These are phyloP conservation scores for Fistulifera solaris DNA, from an alignment of 108 stramenopile genomes.

Conservation along the genomic window DNA sequence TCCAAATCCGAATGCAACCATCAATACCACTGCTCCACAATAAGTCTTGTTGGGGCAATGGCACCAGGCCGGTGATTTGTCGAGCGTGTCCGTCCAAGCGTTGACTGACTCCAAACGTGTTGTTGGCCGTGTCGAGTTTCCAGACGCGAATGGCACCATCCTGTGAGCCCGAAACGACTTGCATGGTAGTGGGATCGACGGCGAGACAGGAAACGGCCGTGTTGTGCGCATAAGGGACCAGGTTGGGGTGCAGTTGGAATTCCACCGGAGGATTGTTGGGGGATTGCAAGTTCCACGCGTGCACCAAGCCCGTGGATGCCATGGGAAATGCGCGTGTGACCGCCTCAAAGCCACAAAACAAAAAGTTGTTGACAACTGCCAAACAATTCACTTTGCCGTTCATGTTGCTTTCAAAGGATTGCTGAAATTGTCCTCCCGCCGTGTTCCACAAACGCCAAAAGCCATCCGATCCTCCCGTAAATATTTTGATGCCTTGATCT, in stretches of 20 bases:
- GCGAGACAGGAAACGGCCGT: constrained; percentile 35
- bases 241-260: constrained; percentile 50
- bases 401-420: constrained; percentile 75
- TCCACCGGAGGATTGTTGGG: constrained; percentile 71
- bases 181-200: constrained; percentile 30
- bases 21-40: constrained; percentile 64
- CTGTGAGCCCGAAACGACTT: constrained; percentile 46
- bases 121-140: constrained; percentile 42
- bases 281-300: constrained; percentile 68
- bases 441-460: constrained; percentile 79
- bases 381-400: constrained; percentile 62
- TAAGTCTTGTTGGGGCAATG: constrained; percentile 23
- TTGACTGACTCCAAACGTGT: constrained; percentile 44
- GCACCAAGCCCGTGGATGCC: constrained; percentile 68
- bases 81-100: constrained; percentile 62
- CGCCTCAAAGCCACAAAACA: constrained; percentile 77
- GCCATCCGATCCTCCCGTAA: constrained; percentile 75
- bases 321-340: constrained; percentile 34
- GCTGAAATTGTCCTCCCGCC: constrained; percentile 29
- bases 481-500: constrained; percentile 67
- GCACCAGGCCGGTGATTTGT: constrained; percentile 61
- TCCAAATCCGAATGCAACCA: constrained; percentile 76
- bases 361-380: constrained; percentile 40
- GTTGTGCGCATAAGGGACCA: constrained; percentile 64
- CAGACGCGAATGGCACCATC: constrained; percentile 70